phyloP scores from a whole-genome alignment of 2,329 filamentous ascomycete species.

The Fusarium kyushuense region DNA sequence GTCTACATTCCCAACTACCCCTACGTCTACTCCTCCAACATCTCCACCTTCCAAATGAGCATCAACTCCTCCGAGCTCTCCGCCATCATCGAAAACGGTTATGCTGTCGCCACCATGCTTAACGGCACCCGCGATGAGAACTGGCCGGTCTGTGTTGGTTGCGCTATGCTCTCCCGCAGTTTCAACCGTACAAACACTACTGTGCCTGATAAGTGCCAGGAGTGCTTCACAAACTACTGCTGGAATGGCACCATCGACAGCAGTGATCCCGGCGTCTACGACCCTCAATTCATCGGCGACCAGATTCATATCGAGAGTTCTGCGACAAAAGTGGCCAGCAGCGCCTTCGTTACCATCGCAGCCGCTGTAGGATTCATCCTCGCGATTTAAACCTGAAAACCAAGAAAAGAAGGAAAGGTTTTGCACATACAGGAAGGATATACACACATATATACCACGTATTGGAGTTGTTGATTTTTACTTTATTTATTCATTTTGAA shows the following conservation, averaged over 20 bases:
- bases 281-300: constrained; percentile 46
- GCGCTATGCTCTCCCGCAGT: constrained; percentile 84
- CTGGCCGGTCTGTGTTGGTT: constrained; percentile 89
- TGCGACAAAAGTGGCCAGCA: constrained; percentile 32
- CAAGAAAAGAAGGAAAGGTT: background rate
- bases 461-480: constrained; percentile 36
- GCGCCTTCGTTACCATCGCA: constrained; percentile 25
- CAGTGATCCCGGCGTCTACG: constrained; percentile 51
- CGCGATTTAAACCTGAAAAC: constrained; percentile 21
- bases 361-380: constrained; percentile 42
- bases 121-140: constrained; percentile 79
- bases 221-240: constrained; percentile 87
- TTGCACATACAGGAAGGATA: constrained; percentile 11
- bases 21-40: constrained; percentile 81
- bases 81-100: constrained; percentile 87
- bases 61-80: constrained; percentile 78
- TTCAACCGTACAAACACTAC: constrained; percentile 76
- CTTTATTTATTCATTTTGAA: constrained; percentile 12
- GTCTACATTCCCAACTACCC: constrained; percentile 87
- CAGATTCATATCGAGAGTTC: constrained; percentile 46
- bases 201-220: constrained; percentile 77
- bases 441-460: constrained; percentile 7
- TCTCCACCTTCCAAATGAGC: constrained; percentile 77
- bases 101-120: constrained; percentile 82
- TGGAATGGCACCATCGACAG: constrained; percentile 81